A percentile compares a stretch with the other conserved stretches of the same genome.
Conservation (phyloP, 2,329 filamentous ascomycete genomes). For the Colletotrichum godetiae region DNA sequence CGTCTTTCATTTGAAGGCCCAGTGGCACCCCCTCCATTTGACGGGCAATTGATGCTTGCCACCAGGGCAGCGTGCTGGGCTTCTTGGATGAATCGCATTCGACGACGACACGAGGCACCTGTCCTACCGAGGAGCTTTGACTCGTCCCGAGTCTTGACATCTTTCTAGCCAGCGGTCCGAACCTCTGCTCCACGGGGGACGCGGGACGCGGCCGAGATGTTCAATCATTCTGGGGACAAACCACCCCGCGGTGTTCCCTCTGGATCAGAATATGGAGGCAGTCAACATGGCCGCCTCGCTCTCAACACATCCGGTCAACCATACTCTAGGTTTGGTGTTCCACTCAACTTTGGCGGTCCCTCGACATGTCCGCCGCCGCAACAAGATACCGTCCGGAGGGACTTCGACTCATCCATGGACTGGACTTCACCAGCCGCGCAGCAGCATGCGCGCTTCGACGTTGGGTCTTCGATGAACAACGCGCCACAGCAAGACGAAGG, state of each 20-base stretch:
- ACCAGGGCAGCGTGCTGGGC: slow-evolving; percentile 40
- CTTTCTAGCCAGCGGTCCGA: slow-evolving; percentile 46
- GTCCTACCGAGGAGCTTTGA: slow-evolving; percentile 51
- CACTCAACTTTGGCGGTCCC: slow-evolving; percentile 42
- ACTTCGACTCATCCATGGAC: slow-evolving; percentile 46
- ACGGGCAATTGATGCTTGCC: slow-evolving; percentile 41
- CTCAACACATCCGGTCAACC: slow-evolving; percentile 47
- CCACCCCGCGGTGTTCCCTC: slow-evolving; percentile 43
- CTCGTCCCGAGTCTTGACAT: slow-evolving; percentile 50
- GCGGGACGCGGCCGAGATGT: slow-evolving; percentile 50
- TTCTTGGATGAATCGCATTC: slow-evolving; percentile 36
- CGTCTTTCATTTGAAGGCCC: slow-evolving; percentile 46
- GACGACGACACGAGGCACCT: slow-evolving; percentile 39
- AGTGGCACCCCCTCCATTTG: slow-evolving; percentile 29
- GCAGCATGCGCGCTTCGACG: slow-evolving; percentile 39
- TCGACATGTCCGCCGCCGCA: slow-evolving; percentile 40
- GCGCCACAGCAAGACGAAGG: slow-evolving; percentile 24
- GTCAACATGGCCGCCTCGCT: slow-evolving; percentile 15
- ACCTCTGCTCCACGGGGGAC: slow-evolving; percentile 44
- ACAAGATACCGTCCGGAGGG: slow-evolving; percentile 15
- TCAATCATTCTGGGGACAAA: slow-evolving; percentile 48
- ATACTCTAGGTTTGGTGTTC: slow-evolving; percentile 47
- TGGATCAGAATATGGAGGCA: slow-evolving; percentile 38
- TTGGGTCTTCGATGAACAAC: slow-evolving; percentile 13
- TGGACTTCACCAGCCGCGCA: slow-evolving; percentile 48